Conservation (phyloP, 164 flowering plant genomes). For the Vitis cinerea region DNA sequence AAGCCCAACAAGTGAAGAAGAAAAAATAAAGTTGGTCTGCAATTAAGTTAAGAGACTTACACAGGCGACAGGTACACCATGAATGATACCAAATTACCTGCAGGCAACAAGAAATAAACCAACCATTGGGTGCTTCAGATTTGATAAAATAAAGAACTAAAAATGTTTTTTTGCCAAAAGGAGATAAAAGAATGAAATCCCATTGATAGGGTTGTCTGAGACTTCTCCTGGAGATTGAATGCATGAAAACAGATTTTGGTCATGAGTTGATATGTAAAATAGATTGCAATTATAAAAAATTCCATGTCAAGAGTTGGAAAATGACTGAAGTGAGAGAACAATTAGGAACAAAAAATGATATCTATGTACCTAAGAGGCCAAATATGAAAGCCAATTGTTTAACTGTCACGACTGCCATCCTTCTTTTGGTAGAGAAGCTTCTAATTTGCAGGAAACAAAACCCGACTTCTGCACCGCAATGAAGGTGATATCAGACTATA, state of each 20-base stretch:
- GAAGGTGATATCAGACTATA: no score
- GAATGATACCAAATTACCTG: conserved; percentile 35
- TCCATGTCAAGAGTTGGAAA: neutral
- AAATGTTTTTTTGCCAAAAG: neutral
- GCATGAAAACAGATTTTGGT: no score
- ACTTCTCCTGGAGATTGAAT: neutral
- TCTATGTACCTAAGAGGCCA: conserved; percentile 22
- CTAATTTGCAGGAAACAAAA: no score
- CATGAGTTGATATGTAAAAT: neutral
- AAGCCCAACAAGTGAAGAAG: neutral
- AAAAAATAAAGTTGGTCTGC: neutral
- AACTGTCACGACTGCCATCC: conserved; percentile 14
- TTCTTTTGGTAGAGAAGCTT: no score
- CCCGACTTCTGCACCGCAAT: no score
- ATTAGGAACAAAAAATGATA: neutral
- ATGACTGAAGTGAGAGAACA: no score
- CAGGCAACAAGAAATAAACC: neutral
- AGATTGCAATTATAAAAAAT: neutral
- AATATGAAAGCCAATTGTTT: conserved; percentile 24
- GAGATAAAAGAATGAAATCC: no score
- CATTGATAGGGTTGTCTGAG: neutral
- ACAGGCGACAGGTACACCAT: conserved; percentile 33
- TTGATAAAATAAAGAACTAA: neutral
- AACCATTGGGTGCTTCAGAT: neutral
- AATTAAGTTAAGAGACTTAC: conserved; percentile 14